phyloP scores from a whole-genome alignment of 257 asterid genomes.

The Ballota nigra region DNA sequence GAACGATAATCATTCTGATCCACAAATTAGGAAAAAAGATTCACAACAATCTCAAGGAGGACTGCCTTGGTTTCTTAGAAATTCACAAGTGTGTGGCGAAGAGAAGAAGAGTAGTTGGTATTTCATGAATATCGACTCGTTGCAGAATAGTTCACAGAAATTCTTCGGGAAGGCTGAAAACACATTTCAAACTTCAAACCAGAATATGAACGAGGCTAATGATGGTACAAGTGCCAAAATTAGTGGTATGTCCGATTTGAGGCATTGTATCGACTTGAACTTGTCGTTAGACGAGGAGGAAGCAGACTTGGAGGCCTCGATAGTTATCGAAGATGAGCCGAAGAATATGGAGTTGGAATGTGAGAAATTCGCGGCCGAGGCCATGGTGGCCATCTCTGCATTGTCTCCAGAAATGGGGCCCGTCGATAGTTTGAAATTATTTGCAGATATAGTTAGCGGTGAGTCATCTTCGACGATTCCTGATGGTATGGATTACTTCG shows the following conservation, averaged over 20 bases:
- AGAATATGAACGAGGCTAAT: conserved; percentile 22
- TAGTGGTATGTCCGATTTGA: conserved; percentile 30
- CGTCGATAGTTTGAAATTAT: conserved; percentile 45
- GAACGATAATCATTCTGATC: too few relatives aligned
- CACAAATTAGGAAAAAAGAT: conserved; percentile 13
- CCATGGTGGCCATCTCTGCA: conserved; percentile 53
- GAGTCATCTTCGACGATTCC: conserved; percentile 38
- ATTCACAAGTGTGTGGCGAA: conserved; percentile 29
- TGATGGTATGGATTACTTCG: conserved; percentile 58
- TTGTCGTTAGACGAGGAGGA: conserved; percentile 58
- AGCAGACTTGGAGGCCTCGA: conserved; percentile 52
- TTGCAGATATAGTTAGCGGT: conserved; percentile 40
- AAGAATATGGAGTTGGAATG: conserved; percentile 15
- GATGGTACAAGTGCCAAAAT: conserved; percentile 16
- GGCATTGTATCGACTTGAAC: conserved; percentile 64
- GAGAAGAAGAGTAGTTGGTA: conserved; percentile 31
- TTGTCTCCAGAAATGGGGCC: background rate
- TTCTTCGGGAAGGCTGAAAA: conserved; percentile 46
- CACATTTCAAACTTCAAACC: conserved; percentile 19
- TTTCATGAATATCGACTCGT: conserved; percentile 67
- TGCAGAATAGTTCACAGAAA: conserved; percentile 50
- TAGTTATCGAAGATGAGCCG: conserved; percentile 23
- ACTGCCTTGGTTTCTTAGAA: conserved; percentile 46
- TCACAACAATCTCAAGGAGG: conserved; percentile 24
- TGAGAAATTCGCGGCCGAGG: conserved; percentile 61